phyloP scores from a whole-genome alignment of 2,329 filamentous ascomycete genomes.

The Harringtonia lauricola region DNA sequence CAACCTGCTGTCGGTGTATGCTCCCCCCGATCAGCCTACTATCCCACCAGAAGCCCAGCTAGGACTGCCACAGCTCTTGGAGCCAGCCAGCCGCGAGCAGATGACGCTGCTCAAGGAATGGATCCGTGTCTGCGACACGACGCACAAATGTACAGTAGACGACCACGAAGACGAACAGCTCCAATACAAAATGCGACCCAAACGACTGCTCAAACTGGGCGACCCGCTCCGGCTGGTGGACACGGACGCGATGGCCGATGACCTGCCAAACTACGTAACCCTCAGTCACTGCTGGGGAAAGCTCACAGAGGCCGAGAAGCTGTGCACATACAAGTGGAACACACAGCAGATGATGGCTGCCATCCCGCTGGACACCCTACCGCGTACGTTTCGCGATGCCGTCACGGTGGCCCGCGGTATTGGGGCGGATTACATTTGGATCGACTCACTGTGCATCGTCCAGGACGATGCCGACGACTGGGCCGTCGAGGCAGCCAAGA shows the following conservation, averaged over 20 bases:
- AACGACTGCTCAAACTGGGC: not conserved
- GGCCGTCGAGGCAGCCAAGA: slow-evolving; percentile 12
- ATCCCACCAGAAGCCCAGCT: not conserved
- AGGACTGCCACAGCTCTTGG: not conserved
- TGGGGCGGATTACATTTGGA: not conserved
- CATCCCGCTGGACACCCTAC: not conserved
- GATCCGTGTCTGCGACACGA: not conserved
- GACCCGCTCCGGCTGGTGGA: not conserved
- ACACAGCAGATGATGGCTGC: not conserved
- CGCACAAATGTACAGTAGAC: not conserved
- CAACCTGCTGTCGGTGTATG: not conserved
- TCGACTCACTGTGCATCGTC: slow-evolving; percentile 15
- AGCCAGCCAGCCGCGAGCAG: not conserved
- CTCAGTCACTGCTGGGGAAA: slow-evolving; percentile 2
- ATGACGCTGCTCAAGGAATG: not conserved
- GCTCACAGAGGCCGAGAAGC: not conserved
- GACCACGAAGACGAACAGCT: no score
- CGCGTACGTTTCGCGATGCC: slow-evolving; percentile 3
- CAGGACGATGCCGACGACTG: slow-evolving; percentile 14
- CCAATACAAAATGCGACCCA: not conserved
- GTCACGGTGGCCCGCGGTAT: not conserved
- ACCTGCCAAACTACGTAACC: not conserved
- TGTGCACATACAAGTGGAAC: not conserved
- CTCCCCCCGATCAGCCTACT: not conserved
- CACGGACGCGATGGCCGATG: no score